phyloP scores from a whole-genome alignment of 495 filamentous ascomycete species.

The Annulohypoxylon nitens region DNA sequence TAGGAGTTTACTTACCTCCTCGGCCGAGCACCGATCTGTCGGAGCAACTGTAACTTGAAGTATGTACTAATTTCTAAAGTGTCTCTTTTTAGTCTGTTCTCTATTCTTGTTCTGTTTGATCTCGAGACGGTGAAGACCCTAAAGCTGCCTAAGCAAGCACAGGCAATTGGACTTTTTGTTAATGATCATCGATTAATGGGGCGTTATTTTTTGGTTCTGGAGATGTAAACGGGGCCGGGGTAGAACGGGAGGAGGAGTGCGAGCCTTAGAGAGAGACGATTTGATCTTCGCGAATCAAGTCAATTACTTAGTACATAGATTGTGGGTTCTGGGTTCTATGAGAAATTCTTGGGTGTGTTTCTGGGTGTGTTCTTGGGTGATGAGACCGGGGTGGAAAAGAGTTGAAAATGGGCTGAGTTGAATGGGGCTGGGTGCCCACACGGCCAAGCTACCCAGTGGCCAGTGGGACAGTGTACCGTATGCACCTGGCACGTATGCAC shows the following conservation, averaged over 20 bases:
- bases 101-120: neutral
- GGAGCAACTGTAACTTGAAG: neutral
- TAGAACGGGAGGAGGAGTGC: slow-evolving; percentile 12
- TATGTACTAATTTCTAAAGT: neutral
- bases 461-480: neutral
- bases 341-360: neutral
- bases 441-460: neutral
- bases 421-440: slow-evolving; percentile 32
- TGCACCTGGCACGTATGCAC: neutral
- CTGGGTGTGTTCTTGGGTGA: neutral
- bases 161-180: slow-evolving; percentile 13
- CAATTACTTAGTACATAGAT: slow-evolving; percentile 1
- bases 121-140: slow-evolving; percentile 26
- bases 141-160: slow-evolving; percentile 1
- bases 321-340: neutral
- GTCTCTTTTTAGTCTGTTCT: neutral
- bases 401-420: slow-evolving; percentile 40
- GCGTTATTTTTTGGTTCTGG: slow-evolving; percentile 3
- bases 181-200: neutral
- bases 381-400: slow-evolving; percentile 20
- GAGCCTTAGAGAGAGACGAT: slow-evolving; percentile 16
- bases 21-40: slow-evolving; percentile 19
- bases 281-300: slow-evolving; percentile 35
- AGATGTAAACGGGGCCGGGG: slow-evolving; percentile 8
- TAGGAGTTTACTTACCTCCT: slow-evolving; percentile 22